Evolutionary conservation across 2,329 filamentous ascomycete species (phyloP).

Genomic region (Neoarthrinium moseri): DNA sequence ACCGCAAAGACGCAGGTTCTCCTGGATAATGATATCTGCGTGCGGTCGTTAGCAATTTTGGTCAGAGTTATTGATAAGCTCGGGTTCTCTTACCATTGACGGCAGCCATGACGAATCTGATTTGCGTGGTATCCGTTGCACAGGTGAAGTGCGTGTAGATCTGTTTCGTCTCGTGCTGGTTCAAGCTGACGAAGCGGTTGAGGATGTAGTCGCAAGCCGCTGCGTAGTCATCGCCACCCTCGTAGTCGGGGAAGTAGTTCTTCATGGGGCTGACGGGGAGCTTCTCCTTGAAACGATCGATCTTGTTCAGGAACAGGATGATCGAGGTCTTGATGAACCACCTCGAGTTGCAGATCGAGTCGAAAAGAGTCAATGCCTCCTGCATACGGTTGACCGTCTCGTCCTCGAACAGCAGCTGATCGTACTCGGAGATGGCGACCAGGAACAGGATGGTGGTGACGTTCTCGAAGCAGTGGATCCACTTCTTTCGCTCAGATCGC

Average conservation of each 20-base stretch:
- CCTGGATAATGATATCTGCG: conserved; percentile 98
- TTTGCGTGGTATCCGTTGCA: conserved; percentile 97
- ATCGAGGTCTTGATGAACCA: conserved; percentile 92
- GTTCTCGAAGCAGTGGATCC: conserved; percentile 99
- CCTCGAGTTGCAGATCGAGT: conserved; percentile 83
- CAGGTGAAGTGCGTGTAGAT: conserved; percentile 99
- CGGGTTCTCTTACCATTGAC: conserved; percentile 82
- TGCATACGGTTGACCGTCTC: conserved; percentile 96
- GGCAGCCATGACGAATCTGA: conserved; percentile 98
- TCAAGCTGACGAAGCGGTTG: conserved; percentile 96
- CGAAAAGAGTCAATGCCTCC: conserved; percentile 81
- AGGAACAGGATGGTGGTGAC: conserved; percentile 96
- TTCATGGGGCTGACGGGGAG: conserved; percentile 79
- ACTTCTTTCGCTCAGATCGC: conserved; percentile 96
- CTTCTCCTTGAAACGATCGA: conserved; percentile 87
- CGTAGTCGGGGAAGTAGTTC: conserved; percentile 87
- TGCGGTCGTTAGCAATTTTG: too few species aligned
- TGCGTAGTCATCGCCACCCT: conserved; percentile 93
- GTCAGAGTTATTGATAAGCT: too few species aligned
- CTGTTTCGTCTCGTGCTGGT: conserved; percentile 99
- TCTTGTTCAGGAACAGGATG: conserved; percentile 86
- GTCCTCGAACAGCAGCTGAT: conserved; percentile 93
- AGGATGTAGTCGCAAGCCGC: conserved; percentile 98
- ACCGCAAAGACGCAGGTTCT: conserved; percentile 95
- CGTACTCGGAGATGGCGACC: conserved; percentile 95